Base-by-base conservation (phyloP, 2,329 filamentous ascomycete genomes). In the Stachybotrys chartarum region DNA sequence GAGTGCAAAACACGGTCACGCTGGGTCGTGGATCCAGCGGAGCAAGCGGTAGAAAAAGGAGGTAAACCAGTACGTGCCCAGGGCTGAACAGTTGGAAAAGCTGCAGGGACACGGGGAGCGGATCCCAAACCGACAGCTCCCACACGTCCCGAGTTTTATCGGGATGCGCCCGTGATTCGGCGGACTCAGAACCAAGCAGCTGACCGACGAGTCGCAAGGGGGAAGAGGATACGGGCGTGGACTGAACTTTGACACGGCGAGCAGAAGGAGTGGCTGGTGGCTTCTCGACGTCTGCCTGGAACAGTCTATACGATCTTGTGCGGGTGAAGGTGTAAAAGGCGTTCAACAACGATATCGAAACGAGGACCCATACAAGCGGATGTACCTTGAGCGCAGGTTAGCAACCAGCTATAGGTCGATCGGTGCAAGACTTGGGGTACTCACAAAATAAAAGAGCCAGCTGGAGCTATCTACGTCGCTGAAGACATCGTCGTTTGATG, bases 111-210 rank as follows among this genome's bases (percentile, higher is more conserved):
- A 96, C 80, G 2, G 92, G 91, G 50, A 93, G 81, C 39, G 95
- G 94, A 68, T 97, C 92, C 94, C 94, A 99, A 7, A 97, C 81
- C 1, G 87, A 83, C 52, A 99, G 74, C 71, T 99, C 92, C 94
- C 94, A 99, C 10, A 99, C 94, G 70, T 99, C 92, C 11, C 87
- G 82, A 30, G 82, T 81, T 55, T 86, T 84, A 67, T 94, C 87
- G 0, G 93, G 90, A 71, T 97, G 89, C 31, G 91, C 88, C 66
- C 91, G 84, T 30, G 89, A 86, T 60, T 92, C 85, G n/a, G 91
- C 90, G 24, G 84, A 86, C 42, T 86, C 84, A 30, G 81, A 75
- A 2, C 84, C 79, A 39, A 96, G 73, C 49, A 90, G 76, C 59
- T 81, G 84, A 31, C 85, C 81, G 44, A 97, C 71, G 56, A 90